These are phyloP conservation scores for Adansonia gregorii DNA, from an alignment of 441 rosid species.

Conservation along the genomic window DNA sequence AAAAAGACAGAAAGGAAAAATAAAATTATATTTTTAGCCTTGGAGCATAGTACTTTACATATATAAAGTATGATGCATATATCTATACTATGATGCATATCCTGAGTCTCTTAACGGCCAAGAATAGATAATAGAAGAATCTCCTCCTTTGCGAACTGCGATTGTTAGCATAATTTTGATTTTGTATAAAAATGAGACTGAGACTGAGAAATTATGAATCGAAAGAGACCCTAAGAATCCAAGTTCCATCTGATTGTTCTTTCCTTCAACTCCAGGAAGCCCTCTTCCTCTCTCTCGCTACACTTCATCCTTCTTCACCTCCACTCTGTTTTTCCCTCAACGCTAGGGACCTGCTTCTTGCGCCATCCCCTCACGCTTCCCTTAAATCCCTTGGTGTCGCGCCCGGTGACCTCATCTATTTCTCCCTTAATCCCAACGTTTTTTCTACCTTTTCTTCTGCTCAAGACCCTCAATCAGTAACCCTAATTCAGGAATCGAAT, in stretches of 20 bases:
- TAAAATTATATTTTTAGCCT: not conserved
- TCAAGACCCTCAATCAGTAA: constrained; percentile 8
- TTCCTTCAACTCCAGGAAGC: constrained; percentile 47
- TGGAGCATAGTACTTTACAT: no score
- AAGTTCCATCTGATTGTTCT: constrained; percentile 40
- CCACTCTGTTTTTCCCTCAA: constrained; percentile 68
- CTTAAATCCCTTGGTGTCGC: constrained; percentile 63
- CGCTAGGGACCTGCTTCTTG: constrained; percentile 55
- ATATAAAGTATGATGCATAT: not conserved
- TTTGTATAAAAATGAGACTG: constrained; percentile 49
- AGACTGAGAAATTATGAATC: constrained; percentile 55
- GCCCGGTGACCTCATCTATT: constrained; percentile 73
- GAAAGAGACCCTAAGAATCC: constrained; percentile 51
- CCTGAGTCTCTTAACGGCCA: not conserved
- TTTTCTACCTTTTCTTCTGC: constrained; percentile 21
- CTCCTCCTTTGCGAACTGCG: no score
- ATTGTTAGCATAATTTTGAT: not conserved
- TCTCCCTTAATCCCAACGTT: constrained; percentile 38
- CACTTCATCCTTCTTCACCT: constrained; percentile 28
- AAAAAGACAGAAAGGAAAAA: not conserved
- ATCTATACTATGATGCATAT: not conserved
- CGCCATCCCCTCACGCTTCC: constrained; percentile 46
- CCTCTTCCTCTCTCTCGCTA: constrained; percentile 34
- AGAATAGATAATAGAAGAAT: not conserved
- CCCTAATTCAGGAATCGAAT: constrained; percentile 10